Percentiles rank a stretch among this genome's conserved stretches.
These are phyloP conservation scores for Paraphaeosphaeria minitans DNA, from an alignment of 2,329 filamentous ascomycete genomes.

Conservation along the genomic window DNA sequence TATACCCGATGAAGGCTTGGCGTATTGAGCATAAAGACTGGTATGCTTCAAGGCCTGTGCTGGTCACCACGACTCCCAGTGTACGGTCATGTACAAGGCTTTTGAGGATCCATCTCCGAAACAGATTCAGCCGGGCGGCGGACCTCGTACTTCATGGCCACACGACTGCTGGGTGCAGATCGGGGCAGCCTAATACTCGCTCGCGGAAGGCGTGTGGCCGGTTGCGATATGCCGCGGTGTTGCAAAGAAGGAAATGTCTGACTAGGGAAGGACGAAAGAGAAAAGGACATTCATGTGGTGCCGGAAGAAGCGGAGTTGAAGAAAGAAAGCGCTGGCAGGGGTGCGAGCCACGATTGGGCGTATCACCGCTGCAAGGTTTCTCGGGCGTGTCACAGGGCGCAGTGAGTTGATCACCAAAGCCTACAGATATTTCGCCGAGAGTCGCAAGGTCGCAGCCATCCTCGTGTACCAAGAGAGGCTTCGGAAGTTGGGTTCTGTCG, in stretches of 20 bases:
- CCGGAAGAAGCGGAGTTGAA: slow-evolving; percentile 25
- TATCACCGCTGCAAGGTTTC: slow-evolving; percentile 20
- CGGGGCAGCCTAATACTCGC: slow-evolving; percentile 15
- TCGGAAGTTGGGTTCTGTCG: slow-evolving; percentile 11
- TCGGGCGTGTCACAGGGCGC: slow-evolving; percentile 20
- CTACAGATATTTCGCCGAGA: slow-evolving; percentile 11
- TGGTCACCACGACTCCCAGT: slow-evolving; percentile 8
- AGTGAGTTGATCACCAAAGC: slow-evolving; percentile 11
- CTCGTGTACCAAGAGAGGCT: slow-evolving; percentile 13
- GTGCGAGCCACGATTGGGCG: slow-evolving; percentile 19
- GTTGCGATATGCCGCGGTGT: slow-evolving; percentile 18
- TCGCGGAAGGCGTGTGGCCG: slow-evolving; percentile 20
- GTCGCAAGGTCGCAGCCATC: slow-evolving; percentile 9
- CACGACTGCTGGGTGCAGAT: slow-evolving; percentile 12
- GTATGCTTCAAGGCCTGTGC: background rate
- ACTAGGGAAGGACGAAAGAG: slow-evolving; percentile 15
- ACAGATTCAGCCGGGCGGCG: slow-evolving; percentile 25
- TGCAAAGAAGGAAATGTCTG: slow-evolving; percentile 19
- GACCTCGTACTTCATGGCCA: slow-evolving; percentile 15
- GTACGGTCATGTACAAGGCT: slow-evolving; percentile 17
- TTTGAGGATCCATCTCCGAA: slow-evolving; percentile 21
- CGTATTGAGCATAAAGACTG: slow-evolving; percentile 17
- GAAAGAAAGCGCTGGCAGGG: slow-evolving; percentile 21
- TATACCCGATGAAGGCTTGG: slow-evolving; percentile 19
- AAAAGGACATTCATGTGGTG: slow-evolving; percentile 23